Evolutionary conservation across 164 flowering plant species (phyloP).

Genomic region (Nymphaea thermarum): DNA sequence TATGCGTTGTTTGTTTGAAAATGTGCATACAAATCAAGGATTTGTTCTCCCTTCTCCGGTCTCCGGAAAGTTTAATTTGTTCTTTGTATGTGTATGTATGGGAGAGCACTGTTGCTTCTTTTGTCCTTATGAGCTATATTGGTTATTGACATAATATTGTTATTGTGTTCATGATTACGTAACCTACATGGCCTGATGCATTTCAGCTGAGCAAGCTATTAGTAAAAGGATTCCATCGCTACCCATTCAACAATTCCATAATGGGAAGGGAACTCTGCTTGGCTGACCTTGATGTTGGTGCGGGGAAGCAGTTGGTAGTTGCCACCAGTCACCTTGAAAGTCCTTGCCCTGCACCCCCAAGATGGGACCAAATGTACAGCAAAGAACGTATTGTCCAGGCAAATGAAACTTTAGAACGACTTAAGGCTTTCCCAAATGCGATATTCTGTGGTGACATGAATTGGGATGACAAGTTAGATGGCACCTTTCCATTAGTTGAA

Average conservation of each 20-base stretch:
- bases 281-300: conserved; percentile 43
- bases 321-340: conserved; percentile 98
- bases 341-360: conserved; percentile 88
- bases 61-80: too few relatives aligned
- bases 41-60: too few relatives aligned
- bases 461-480: conserved; percentile 93
- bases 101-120: too few relatives aligned
- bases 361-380: conserved; percentile 89
- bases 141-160: too few relatives aligned
- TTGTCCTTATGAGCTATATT: too few relatives aligned
- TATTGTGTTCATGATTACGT: too few relatives aligned
- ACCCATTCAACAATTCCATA: conserved; percentile 49
- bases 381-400: conserved; percentile 89
- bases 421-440: conserved; percentile 42
- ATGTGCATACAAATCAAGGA: too few relatives aligned
- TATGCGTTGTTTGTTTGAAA: too few relatives aligned
- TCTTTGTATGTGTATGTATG: too few relatives aligned
- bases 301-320: conserved; percentile 32
- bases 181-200: too few relatives aligned
- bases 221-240: conserved; percentile 49
- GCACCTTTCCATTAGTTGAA: conserved; percentile 54
- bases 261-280: conserved; percentile 88
- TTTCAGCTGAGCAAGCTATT: conserved; percentile 73
- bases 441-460: conserved; percentile 95
- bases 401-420: conserved; percentile 39